Conservation (phyloP, 2,329 filamentous ascomycete species). For the Penicillium sp. region DNA sequence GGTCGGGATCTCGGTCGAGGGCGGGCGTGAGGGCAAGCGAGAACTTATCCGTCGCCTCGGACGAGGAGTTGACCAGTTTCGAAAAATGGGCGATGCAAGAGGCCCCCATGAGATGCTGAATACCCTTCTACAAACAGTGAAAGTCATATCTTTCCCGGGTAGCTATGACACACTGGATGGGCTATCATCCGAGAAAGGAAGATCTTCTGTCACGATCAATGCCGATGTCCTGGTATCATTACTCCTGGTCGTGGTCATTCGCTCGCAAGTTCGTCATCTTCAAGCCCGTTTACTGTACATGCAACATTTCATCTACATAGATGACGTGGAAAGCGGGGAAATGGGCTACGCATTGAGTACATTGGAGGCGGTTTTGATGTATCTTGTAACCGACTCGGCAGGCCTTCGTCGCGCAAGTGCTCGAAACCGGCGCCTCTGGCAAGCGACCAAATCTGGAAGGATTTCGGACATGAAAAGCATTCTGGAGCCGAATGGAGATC, state of each 20-base stretch:
- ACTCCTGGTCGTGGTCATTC: constrained; percentile 84
- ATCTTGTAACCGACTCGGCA: constrained; percentile 75
- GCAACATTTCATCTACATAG: constrained; percentile 94
- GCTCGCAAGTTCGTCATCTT: constrained; percentile 78
- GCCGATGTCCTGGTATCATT: constrained; percentile 91
- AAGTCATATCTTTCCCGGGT: constrained; percentile 68
- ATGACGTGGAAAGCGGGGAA: constrained; percentile 94
- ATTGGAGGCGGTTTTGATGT: constrained; percentile 87
- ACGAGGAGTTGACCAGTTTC: constrained; percentile 80
- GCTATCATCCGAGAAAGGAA: constrained; percentile 49
- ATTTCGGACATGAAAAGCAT: constrained; percentile 69
- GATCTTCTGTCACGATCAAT: constrained; percentile 61
- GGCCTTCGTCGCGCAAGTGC: constrained; percentile 78
- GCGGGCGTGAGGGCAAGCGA: constrained; percentile 70
- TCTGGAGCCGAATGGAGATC: constrained; percentile 63
- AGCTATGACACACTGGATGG: constrained; percentile 37
- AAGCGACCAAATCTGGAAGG: constrained; percentile 73
- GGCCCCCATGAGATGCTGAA: constrained; percentile 88
- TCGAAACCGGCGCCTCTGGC: constrained; percentile 81
- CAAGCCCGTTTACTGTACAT: constrained; percentile 91
- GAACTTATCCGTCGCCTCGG: constrained; percentile 72
- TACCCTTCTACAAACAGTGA: constrained; percentile 71
- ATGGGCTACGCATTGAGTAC: constrained; percentile 95
- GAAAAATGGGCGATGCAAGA: constrained; percentile 69
- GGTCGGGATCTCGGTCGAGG: constrained; percentile 80